Base-by-base conservation (phyloP, 768 basidiomycete genomes). In the Filobasidium wieringae region DNA sequence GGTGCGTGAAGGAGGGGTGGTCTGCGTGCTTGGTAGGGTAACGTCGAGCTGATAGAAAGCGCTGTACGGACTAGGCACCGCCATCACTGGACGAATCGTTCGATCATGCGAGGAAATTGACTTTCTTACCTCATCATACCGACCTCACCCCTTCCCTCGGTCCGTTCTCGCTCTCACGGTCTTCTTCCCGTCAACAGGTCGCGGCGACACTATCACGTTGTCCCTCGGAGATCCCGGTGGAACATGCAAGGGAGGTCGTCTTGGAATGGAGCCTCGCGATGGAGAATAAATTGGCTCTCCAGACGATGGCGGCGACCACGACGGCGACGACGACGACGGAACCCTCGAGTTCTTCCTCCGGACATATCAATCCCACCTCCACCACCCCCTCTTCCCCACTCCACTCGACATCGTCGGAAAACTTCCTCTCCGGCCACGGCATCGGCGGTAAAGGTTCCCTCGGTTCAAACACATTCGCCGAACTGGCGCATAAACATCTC, bases 111-210 rank as follows among this genome's bases (percentile, higher is more conserved):
- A 58, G 70, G 8, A 67, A 65, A 53, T 59, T 66, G 17, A 66
- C 70, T 40, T 66, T 70, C 55, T 65, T 71, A 2, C 72, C 72
- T 3, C 67, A 63, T 33, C 68, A 70, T 1, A 64, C 68, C 17
- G 72, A 73, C 61, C 64, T 73, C 29, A 71, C 70, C 5, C 72
- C 72, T 0, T 68, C 68, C 68, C 64, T 32, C 65, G 58, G 11
- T 70, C 68, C 63, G 61, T 68, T 12, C 61, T 70, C 24, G 22
- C 12, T 58, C 29, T 52, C 65, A 24, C 56, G 66, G 2, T 71
- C 71, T 7, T 63, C 65, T 1, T 66, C 68, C 2, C 61, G 66
- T 7, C 51, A 53, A 31, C 68, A 68, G 7, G 62, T 72, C 47
- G 57, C 68, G 7, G 63, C 68, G 34, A 66, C 71, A 29, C 59